Base-by-base conservation (phyloP, 805 yeast genomes). In the Kodamaea sagamina region DNA sequence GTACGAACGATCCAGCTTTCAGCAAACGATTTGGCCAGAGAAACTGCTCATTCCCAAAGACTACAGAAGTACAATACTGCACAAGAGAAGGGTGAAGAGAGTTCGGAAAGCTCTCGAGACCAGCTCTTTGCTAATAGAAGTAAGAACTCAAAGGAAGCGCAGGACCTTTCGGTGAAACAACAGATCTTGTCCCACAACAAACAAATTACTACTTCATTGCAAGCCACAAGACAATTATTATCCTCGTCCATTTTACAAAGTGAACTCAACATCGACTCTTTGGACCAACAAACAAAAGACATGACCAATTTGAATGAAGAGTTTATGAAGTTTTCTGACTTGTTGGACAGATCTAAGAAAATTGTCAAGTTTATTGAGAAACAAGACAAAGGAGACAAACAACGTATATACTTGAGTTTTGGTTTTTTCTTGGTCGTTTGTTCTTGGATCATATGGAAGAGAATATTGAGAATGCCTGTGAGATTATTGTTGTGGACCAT, bases 301-400 rank as follows among this genome's bases (percentile, higher is more conserved):
- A 57, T 78, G 43, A 43, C 58, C 9, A 50, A 55, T 7, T 59
- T 77, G 43, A 71, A 77, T 42, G 67, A 67, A 10, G 68, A 70
- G 39, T 68, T 74, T 50, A 42, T 58, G 9, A 62, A 59, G 13
- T 73, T 78, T 54, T 67, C 65, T 16, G 65, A 62, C 28, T 54
- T 77, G 6, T 54, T 78, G 27, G 51, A 59, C 38, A 68, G 62
- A 41, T 73, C 81, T 0, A 68, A 65, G 36, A 67, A 67, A 17
- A 65, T 78, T 31, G 80, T 78, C 31, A 68, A 65, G 48, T 68
- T 73, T 38, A 77, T 78, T 32, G 80, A 78, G 47, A 75, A 72
- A 49, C 75, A 78, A 41, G 79, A 78, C 49, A 63, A 67, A 41
- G 59, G 64, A 3, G 82, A 78, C 48, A 68, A 76, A 44, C 55